Conservation (phyloP, 768 basidiomycete genomes). For the Asterophora parasitica region DNA sequence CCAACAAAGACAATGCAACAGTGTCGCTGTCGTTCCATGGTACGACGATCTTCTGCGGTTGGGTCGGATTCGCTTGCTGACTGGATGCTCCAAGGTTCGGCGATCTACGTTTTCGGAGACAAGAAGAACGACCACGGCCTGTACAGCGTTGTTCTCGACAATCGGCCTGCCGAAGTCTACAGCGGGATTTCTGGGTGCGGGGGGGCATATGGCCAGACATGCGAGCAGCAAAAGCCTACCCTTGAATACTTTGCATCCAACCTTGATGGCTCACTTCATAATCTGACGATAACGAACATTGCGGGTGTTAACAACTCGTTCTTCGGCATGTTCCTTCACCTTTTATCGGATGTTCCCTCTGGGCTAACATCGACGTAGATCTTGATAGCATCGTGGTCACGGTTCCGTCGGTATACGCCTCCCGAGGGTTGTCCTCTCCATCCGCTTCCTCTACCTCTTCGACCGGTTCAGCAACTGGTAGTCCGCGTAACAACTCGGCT, state of each 20-base stretch:
- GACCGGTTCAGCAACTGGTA: not conserved
- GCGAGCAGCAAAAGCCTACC: slow-evolving; percentile 41
- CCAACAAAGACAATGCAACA: no score
- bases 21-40: no score
- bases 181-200: slow-evolving; percentile 44
- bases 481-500: slow-evolving; percentile 1
- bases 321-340: slow-evolving; percentile 29
- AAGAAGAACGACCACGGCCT: slow-evolving; percentile 46
- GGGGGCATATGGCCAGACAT: slow-evolving; percentile 38
- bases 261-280: slow-evolving; percentile 33
- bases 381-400: slow-evolving; percentile 41
- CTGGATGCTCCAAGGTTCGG: slow-evolving; percentile 27
- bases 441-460: slow-evolving; percentile 1
- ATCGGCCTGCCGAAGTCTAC: slow-evolving; percentile 26
- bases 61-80: no score
- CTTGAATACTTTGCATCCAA: slow-evolving; percentile 40
- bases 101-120: slow-evolving; percentile 43
- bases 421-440: slow-evolving; percentile 23
- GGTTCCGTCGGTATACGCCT: slow-evolving; percentile 36
- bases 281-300: slow-evolving; percentile 33
- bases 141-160: slow-evolving; percentile 38
- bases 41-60: no score
- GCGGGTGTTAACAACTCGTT: slow-evolving; percentile 40
- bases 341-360: not conserved
- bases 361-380: slow-evolving; percentile 22